Percentiles rank a stretch among this genome's conserved stretches.
These are phyloP conservation scores for Lentinula guzmanii DNA, from an alignment of 768 basidiomycete species.

Conservation along the genomic window DNA sequence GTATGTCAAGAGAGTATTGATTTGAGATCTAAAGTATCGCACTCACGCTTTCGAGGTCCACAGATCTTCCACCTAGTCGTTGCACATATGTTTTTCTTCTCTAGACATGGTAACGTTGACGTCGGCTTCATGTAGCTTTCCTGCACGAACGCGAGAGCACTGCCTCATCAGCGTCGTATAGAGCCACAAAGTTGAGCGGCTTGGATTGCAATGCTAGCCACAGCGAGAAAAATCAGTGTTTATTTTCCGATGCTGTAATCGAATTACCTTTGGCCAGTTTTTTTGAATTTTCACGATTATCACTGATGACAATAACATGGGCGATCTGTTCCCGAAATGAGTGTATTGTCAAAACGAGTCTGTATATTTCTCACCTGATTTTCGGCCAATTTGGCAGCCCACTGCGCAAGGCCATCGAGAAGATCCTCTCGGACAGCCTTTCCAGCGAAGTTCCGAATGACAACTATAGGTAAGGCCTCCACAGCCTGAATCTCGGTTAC, in stretches of 20 bases:
- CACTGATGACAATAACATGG: slow-evolving; percentile 86
- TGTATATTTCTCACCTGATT: slow-evolving; percentile 48
- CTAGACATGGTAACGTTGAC: slow-evolving; percentile 46
- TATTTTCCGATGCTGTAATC: background rate
- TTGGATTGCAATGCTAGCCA: slow-evolving; percentile 72
- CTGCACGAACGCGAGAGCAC: slow-evolving; percentile 75
- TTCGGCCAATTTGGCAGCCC: slow-evolving; percentile 80
- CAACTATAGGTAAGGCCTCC: slow-evolving; percentile 72
- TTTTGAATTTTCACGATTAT: slow-evolving; percentile 85
- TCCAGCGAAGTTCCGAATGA: slow-evolving; percentile 74
- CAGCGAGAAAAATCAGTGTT: too few species aligned
- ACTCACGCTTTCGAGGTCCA: slow-evolving; percentile 79
- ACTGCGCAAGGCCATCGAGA: slow-evolving; percentile 69
- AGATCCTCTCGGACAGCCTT: slow-evolving; percentile 54
- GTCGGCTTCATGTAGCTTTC: slow-evolving; percentile 59
- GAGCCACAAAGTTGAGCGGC: slow-evolving; percentile 69
- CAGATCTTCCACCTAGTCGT: slow-evolving; percentile 84
- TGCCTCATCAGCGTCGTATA: slow-evolving; percentile 84
- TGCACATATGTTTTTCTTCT: slow-evolving; percentile 57
- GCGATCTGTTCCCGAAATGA: slow-evolving; percentile 53
- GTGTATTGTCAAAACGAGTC: background rate
- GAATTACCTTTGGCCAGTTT: slow-evolving; percentile 68
- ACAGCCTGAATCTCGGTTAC: slow-evolving; percentile 46
- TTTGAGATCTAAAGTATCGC: background rate
- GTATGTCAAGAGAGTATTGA: background rate